Percentiles rank a stretch among this genome's conserved stretches.
Evolutionary conservation across 208 protist genomes (phyloP).

Genomic region (Jaenimonas drosophilae): DNA sequence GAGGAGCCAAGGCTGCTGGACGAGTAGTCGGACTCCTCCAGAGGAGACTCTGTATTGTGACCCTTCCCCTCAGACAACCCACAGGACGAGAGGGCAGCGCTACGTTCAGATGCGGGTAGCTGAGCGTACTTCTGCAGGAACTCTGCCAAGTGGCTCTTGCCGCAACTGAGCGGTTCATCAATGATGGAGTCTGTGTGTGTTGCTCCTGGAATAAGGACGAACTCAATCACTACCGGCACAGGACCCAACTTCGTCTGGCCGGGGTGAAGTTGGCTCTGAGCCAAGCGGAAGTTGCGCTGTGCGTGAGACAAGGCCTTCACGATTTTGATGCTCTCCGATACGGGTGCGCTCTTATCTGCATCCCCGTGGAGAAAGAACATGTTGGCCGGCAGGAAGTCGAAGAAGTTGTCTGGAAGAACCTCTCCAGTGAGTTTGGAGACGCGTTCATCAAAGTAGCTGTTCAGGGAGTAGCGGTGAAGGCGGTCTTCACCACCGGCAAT

Average conservation of each 20-base stretch:
- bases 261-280: constrained; percentile 11
- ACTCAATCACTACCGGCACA: constrained; percentile 45
- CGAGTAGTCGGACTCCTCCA: too few relatives aligned
- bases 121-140: constrained; percentile 20
- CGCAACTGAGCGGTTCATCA: constrained; percentile 52
- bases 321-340: constrained; percentile 67
- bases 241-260: constrained; percentile 7
- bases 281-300: constrained; percentile 34
- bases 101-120: too few relatives aligned
- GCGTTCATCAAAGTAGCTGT: constrained; percentile 63
- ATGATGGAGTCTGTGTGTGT: constrained; percentile 80
- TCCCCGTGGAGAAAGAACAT: constrained; percentile 86
- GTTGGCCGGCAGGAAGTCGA: constrained; percentile 61
- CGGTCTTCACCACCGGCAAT: constrained; percentile 32
- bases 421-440: constrained; percentile 35
- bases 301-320: constrained; percentile 56
- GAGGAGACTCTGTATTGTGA: too few relatives aligned
- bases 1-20: too few relatives aligned
- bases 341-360: constrained; percentile 59
- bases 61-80: too few relatives aligned
- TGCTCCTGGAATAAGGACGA: constrained; percentile 51
- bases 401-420: constrained; percentile 66
- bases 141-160: constrained; percentile 55
- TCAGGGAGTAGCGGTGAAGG: constrained; percentile 23
- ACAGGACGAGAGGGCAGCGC: too few relatives aligned